These are phyloP conservation scores for Lodderomyces metapsilosis DNA, from an alignment of 1,139 yeast genomes.

Conservation along the genomic window DNA sequence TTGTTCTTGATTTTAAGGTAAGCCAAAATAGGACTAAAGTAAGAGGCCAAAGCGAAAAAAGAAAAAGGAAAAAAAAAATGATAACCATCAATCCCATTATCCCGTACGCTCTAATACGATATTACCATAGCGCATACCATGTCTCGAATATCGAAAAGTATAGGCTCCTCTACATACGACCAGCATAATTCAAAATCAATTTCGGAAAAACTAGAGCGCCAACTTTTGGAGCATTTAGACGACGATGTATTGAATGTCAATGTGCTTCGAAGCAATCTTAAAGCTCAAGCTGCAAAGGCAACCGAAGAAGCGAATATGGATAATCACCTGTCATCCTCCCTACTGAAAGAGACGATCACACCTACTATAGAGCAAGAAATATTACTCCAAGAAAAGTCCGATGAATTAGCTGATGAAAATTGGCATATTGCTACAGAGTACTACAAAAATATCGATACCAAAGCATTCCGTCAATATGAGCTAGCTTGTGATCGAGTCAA, in stretches of 20 bases:
- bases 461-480: slow-evolving; percentile 62
- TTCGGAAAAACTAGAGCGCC: slow-evolving; percentile 8
- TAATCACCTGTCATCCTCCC: not conserved
- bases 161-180: not conserved
- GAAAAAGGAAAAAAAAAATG: too few relatives aligned
- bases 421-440: slow-evolving; percentile 31
- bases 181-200: not conserved
- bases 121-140: not conserved
- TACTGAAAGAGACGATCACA: slow-evolving; percentile 3
- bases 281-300: slow-evolving; percentile 3
- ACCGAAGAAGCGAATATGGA: slow-evolving; percentile 10
- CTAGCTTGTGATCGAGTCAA: slow-evolving; percentile 69
- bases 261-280: slow-evolving; percentile 12
- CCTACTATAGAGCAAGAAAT: slow-evolving; percentile 12
- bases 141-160: slow-evolving; percentile 6
- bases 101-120: not conserved
- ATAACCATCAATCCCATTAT: not conserved
- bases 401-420: slow-evolving; percentile 11
- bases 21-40: too few relatives aligned
- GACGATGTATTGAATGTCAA: slow-evolving; percentile 35
- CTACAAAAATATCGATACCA: slow-evolving; percentile 37
- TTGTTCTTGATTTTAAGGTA: too few relatives aligned
- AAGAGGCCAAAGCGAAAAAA: too few relatives aligned
- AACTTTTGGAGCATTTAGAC: slow-evolving; percentile 34
- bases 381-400: slow-evolving; percentile 10